Conservation (phyloP, 192 early-diverging fungal genomes). For the Coemansia asiatica region DNA sequence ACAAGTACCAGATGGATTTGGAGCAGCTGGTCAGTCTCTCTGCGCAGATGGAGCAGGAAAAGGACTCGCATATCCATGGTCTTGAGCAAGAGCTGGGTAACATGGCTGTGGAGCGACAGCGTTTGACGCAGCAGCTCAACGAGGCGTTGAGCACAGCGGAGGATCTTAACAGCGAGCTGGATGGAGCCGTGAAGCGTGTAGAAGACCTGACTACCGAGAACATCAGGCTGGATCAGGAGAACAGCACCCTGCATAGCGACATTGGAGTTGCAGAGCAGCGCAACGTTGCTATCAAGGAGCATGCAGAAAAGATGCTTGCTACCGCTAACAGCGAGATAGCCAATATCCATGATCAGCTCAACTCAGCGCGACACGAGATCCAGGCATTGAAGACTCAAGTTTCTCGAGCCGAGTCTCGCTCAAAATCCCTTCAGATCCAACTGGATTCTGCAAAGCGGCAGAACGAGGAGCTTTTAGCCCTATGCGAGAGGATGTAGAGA, state of each 20-base stretch:
- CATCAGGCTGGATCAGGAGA: conserved; percentile 23
- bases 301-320: conserved; percentile 30
- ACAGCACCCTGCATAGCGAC: conserved; percentile 24
- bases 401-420: conserved; percentile 25
- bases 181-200: conserved; percentile 18
- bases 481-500: conserved; percentile 21
- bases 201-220: conserved; percentile 22
- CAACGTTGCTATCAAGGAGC: conserved; percentile 27
- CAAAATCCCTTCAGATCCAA: conserved; percentile 38
- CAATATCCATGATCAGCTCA: conserved; percentile 21
- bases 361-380: conserved; percentile 18
- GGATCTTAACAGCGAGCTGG: conserved; percentile 19
- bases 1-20: conserved; percentile 23
- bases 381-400: conserved; percentile 15
- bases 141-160: conserved; percentile 16
- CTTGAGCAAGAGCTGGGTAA: conserved; percentile 34
- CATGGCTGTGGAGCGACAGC: conserved; percentile 32
- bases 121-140: conserved; percentile 29
- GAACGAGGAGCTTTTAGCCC: conserved; percentile 43
- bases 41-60: conserved; percentile 28
- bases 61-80: conserved; percentile 24
- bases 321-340: conserved; percentile 32
- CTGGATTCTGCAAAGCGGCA: conserved; percentile 43
- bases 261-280: conserved; percentile 41
- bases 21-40: conserved; percentile 38